Base-by-base conservation (phyloP, 1,284 basidiomycete species). In the Ganoderma lingzhi region DNA sequence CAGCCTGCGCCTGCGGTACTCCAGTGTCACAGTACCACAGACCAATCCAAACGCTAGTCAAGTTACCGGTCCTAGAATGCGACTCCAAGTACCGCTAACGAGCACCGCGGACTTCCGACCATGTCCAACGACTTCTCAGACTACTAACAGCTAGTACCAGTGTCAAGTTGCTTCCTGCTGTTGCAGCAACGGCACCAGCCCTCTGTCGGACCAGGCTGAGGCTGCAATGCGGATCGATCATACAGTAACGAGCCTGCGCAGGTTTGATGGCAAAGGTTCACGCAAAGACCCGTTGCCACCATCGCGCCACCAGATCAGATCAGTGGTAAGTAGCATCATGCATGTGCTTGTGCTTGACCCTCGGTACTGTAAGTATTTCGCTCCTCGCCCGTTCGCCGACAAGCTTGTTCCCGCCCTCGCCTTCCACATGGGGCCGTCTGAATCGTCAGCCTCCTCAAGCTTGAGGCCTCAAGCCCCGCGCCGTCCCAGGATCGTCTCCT, bases 351-450 rank as follows among this genome's bases (percentile, higher is more conserved):
- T 30, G 15, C 10, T 23, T 23, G 23, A 23, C 23, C 23, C 48
- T 51, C 35, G 55, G 28, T 62, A 23, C 23, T 23, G 23, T 23
- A 23, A 23, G 23, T 23, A n/a, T 55, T 41, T 64, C 69, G 69
- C 65, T 62, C 71, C 63, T 72, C 67, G 51, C 44, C 37, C 59
- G 61, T 72, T 65, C 67, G 56, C 71, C 71, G 69, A 72, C 23
- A 23, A 23, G 23, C 66, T 60, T 70, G 53, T 45, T 42, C 37
- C 71, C 71, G 67, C 67, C 60, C 44, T 23, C 61, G 30, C 19
- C 51, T 60, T 70, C 62, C 69, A 66, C 63, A 32, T 23, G 23
- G 45, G n/a, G 45, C 2, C 45, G 30, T 53, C 23, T 23, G 23
- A 23, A 23, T 23, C 61, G 45, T 44, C 58, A 9, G 45, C 56